These are phyloP conservation scores for Hypoxylon intermedium DNA, from an alignment of 495 filamentous ascomycete species.

Conservation along the genomic window DNA sequence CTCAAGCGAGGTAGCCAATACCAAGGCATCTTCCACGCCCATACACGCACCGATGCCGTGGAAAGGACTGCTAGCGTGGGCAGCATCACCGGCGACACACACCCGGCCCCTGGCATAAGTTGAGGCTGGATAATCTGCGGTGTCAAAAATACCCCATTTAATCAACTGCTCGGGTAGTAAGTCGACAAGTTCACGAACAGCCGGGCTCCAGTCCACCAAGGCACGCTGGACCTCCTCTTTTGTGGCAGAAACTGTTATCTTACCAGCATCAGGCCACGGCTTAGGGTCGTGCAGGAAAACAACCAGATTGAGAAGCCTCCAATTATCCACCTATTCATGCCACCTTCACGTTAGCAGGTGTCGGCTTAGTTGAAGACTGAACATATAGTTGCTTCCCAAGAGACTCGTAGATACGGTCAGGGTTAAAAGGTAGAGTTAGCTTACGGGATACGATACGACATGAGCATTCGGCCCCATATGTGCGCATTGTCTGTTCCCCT, in stretches of 20 bases:
- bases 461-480: background rate
- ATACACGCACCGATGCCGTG: constrained; percentile 49
- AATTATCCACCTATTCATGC: constrained; percentile 45
- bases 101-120: constrained; percentile 41
- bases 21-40: constrained; percentile 47
- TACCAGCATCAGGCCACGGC: constrained; percentile 41
- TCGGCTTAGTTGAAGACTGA: too few relatives aligned
- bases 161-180: constrained; percentile 38
- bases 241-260: background rate
- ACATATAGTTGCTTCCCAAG: too few relatives aligned
- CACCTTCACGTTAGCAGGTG: too few relatives aligned
- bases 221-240: background rate
- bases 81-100: constrained; percentile 52
- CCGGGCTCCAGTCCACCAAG: constrained; percentile 22
- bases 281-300: constrained; percentile 49
- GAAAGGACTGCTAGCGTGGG: constrained; percentile 49
- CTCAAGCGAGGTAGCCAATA: constrained; percentile 3
- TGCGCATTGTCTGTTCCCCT: background rate
- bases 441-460: background rate
- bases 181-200: constrained; percentile 26
- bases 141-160: constrained; percentile 53
- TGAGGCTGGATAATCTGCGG: constrained; percentile 41
- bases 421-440: background rate
- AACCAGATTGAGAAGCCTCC: constrained; percentile 55
- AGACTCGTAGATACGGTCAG: too few relatives aligned